Base-by-base conservation (phyloP, 495 filamentous ascomycete genomes). In the Talaromyces stipitatus region DNA sequence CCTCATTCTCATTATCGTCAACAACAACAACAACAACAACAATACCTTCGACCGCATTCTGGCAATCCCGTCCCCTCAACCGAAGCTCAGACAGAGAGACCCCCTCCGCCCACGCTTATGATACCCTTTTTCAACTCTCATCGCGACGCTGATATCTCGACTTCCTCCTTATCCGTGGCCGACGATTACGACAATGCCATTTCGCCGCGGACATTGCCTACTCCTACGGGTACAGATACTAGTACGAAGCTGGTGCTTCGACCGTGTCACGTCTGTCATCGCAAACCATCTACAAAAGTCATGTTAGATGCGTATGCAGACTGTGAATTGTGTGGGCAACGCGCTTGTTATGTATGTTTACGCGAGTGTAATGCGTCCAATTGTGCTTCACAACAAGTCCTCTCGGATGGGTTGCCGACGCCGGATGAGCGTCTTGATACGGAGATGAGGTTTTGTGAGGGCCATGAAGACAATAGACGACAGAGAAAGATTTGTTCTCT, bases 291-390 rank as follows among this genome's bases (percentile, higher is more conserved):
- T 5, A 74, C 71, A 3, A 71, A 69, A 23, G 64, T 71, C 46
- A 68, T 79, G 26, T 66, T 82, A 2, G 75, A 81, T 54, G 71
- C 75, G 1, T 81, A 75, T 61, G 70, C 77, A 22, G 71, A 81
- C 53, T 82, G 78, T 60, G 72, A 77, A 57, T 57, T 76, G 4
- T 82, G 79, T 55, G 67, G 64, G 14, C 55, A 75, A 32, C 65
- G 79, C 29, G 73, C 75, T 14, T 82, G 79, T 59, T 80, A 73
- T 56, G 74, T 82, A 46, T 82, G 78, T 65, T 67, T 82, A 16
- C 68, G 79, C 36, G 69, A 77, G 51, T 82, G 79, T 58, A 69
- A 75, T 54, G 64, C 66, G 8, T 14, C 54, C 16, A 50, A 62
- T 38, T 77, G 73, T 56, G 46, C 56, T n/a, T 62, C 63, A 18